Evolutionary conservation across 495 filamentous ascomycete species (phyloP).

Genomic region (Neurospora sp.): DNA sequence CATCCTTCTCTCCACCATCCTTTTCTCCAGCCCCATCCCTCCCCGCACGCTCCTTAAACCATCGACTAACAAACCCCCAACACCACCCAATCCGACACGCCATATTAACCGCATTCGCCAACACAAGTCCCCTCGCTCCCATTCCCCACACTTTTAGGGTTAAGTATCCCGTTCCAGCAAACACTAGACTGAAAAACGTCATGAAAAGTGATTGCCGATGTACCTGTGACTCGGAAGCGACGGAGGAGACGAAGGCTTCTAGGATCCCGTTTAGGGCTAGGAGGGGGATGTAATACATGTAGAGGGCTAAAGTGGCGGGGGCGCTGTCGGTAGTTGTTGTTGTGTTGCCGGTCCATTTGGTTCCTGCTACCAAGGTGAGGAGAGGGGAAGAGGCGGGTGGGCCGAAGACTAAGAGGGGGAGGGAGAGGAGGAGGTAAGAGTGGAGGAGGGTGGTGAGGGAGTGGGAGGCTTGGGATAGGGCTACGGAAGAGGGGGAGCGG

Average conservation of each 20-base stretch:
- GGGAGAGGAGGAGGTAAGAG: constrained; percentile 57
- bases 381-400: constrained; percentile 63
- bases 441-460: constrained; percentile 47
- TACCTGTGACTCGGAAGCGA: constrained; percentile 62
- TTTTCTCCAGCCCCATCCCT: neutral
- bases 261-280: constrained; percentile 84
- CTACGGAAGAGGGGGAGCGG: constrained; percentile 4
- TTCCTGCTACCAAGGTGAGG: constrained; percentile 25
- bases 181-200: constrained; percentile 63
- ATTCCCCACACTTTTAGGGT: constrained; percentile 53
- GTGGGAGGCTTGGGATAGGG: constrained; percentile 30
- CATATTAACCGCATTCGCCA: constrained; percentile 84
- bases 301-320: constrained; percentile 56
- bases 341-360: too few relatives aligned
- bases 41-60: constrained; percentile 35
- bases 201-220: constrained; percentile 72
- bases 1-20: too few relatives aligned
- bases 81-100: constrained; percentile 73
- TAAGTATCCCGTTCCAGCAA: constrained; percentile 58
- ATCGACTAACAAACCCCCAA: constrained; percentile 54
- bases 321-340: constrained; percentile 28
- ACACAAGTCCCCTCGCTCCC: constrained; percentile 72
- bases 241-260: constrained; percentile 84
- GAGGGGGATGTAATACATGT: constrained; percentile 88
- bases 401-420: constrained; percentile 55